phyloP scores from a whole-genome alignment of 225 moss, liverwort and hornwort species.

The Polytrichum formosum region DNA sequence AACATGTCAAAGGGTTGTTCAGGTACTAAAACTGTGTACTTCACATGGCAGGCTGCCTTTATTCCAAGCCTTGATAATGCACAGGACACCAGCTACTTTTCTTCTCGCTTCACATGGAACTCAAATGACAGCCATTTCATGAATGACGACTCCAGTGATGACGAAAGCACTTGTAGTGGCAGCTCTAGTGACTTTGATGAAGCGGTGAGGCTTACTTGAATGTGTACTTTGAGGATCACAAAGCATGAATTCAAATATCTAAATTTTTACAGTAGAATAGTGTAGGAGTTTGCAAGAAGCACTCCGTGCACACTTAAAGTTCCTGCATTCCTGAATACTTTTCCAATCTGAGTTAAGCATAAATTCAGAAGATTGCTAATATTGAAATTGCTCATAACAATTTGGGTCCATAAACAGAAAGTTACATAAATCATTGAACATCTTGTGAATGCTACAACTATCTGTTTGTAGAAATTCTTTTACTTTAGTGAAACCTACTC shows the following conservation, averaged over 20 bases:
- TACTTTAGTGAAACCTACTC: no score
- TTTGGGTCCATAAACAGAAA: no score
- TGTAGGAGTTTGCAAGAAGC: background rate
- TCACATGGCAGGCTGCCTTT: constrained; percentile 46
- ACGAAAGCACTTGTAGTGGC: constrained; percentile 45
- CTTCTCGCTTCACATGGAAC: constrained; percentile 52
- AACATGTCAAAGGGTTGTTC: background rate
- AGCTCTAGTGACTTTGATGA: constrained; percentile 57
- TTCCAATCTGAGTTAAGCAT: no score
- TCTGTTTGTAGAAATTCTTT: no score
- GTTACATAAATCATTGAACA: no score
- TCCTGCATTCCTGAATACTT: no score
- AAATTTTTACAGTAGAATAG: no score
- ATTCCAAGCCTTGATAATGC: constrained; percentile 66
- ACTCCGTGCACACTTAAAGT: no score
- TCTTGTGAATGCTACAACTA: no score
- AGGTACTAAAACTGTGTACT: background rate
- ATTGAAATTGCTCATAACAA: no score
- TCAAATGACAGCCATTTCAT: constrained; percentile 38
- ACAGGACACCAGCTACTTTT: constrained; percentile 64
- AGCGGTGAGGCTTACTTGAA: constrained; percentile 24
- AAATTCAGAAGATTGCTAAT: no score
- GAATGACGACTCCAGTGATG: constrained; percentile 39
- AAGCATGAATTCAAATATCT: constrained; percentile 6
- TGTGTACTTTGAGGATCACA: no score